These are phyloP conservation scores for Nakataea oryzae DNA, from an alignment of 2,329 filamentous ascomycete species.

Conservation along the genomic window DNA sequence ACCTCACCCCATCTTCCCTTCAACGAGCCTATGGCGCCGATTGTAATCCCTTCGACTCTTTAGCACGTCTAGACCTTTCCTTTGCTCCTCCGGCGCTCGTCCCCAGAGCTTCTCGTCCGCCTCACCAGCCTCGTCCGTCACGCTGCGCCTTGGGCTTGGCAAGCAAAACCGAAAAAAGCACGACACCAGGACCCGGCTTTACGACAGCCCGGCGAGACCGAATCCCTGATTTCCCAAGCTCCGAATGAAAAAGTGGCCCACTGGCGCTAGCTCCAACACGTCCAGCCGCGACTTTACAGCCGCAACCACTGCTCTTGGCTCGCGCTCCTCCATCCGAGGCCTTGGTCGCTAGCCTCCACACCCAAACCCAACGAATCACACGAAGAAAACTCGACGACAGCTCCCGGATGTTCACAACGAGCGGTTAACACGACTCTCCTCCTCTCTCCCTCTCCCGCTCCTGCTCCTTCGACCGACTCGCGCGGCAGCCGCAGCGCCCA, in stretches of 20 bases:
- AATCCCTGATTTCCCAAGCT: not conserved
- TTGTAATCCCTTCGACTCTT: not conserved
- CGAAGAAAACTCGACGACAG: not conserved
- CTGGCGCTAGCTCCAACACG: not conserved
- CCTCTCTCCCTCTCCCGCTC: not conserved
- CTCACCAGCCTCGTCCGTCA: not conserved
- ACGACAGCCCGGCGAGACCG: not conserved
- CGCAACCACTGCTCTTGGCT: too few species aligned
- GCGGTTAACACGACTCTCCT: not conserved
- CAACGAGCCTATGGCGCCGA: not conserved
- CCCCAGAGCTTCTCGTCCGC: not conserved
- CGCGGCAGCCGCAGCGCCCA: too few species aligned
- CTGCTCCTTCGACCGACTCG: not conserved
- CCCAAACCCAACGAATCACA: not conserved
- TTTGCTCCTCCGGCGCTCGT: not conserved
- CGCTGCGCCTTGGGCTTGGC: too few species aligned
- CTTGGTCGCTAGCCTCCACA: not conserved
- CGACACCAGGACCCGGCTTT: not conserved
- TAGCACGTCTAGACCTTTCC: not conserved
- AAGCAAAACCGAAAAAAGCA: not conserved
- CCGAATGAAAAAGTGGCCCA: not conserved
- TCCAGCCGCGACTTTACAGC: not conserved
- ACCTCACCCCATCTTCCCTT: constrained; percentile 2
- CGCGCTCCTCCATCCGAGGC: too few species aligned
- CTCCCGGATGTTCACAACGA: not conserved